These are phyloP conservation scores for Boletus sp. DNA, from an alignment of 1,284 basidiomycete species.

Conservation along the genomic window DNA sequence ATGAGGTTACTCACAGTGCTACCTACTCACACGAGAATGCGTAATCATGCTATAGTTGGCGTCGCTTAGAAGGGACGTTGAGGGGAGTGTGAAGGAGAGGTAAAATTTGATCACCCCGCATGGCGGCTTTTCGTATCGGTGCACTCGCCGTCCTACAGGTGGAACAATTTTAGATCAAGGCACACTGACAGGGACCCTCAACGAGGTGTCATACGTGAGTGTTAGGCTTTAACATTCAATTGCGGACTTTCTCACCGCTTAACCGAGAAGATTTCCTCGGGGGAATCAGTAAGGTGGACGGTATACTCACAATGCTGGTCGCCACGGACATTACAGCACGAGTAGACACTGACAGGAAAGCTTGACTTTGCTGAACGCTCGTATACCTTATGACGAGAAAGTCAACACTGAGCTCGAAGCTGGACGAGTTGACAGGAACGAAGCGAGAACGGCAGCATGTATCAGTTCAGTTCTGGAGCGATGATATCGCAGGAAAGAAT, in stretches of 20 bases:
- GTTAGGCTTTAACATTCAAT: constrained; percentile 22
- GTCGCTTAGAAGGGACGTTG: not conserved
- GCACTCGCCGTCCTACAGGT: not conserved
- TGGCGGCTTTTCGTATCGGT: constrained; percentile 2
- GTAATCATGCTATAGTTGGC: not conserved
- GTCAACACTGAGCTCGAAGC: constrained; percentile 5
- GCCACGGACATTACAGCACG: not conserved
- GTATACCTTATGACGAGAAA: constrained; percentile 2
- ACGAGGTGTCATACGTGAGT: constrained; percentile 6
- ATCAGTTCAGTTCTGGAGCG: constrained; percentile 19
- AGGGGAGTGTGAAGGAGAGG: constrained; percentile 3
- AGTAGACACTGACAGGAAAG: constrained; percentile 1
- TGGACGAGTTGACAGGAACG: constrained; percentile 19
- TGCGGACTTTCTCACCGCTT: constrained; percentile 22
- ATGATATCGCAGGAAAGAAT: constrained; percentile 31
- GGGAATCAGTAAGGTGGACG: not conserved
- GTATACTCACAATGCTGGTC: not conserved
- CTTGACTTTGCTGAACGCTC: not conserved
- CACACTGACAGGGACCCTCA: constrained; percentile 5
- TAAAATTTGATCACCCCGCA: not conserved
- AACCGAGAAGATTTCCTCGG: constrained; percentile 7
- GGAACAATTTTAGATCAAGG: constrained; percentile 1
- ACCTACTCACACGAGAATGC: constrained; percentile 5
- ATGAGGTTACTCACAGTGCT: constrained; percentile 1
- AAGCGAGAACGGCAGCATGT: constrained; percentile 14